A percentile compares a stretch with the other conserved stretches of the same genome.
These are phyloP conservation scores for Podaxis rugospora DNA, from an alignment of 768 basidiomycete genomes.

Conservation along the genomic window DNA sequence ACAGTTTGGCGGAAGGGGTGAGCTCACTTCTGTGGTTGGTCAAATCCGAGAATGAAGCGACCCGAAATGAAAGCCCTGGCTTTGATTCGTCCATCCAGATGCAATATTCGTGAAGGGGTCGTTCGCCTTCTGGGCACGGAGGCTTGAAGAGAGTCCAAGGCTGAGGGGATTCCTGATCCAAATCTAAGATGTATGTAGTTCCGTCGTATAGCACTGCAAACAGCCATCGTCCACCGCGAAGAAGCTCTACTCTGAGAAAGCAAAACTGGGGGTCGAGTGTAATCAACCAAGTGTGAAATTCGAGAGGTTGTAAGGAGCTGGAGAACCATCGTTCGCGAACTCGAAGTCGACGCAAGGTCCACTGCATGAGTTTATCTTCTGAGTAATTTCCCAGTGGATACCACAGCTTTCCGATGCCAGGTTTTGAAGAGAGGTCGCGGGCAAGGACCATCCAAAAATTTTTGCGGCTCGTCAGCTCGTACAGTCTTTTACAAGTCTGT, in stretches of 20 bases:
- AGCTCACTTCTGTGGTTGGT: not conserved
- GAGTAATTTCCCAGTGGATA: not conserved
- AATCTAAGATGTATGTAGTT: not conserved
- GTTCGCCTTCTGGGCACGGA: not conserved
- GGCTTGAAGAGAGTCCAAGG: not conserved
- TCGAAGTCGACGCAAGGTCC: not conserved
- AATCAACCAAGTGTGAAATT: not conserved
- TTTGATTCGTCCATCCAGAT: not conserved
- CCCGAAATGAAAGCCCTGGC: not conserved
- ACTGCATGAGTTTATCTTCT: not conserved
- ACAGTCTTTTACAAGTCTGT: not conserved
- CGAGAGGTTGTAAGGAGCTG: not conserved
- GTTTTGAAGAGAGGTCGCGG: not conserved
- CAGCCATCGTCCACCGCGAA: not conserved
- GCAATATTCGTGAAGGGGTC: not conserved
- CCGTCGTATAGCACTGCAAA: not conserved
- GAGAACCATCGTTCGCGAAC: not conserved
- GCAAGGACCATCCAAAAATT: not conserved
- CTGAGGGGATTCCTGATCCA: not conserved
- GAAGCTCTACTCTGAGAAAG: not conserved
- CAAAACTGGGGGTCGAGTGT: not conserved
- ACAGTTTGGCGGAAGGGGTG: too few relatives aligned
- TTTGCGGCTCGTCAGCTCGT: not conserved
- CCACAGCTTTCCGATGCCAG: not conserved
- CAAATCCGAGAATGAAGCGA: not conserved